Base-by-base conservation (phyloP, 345 rosid species). In the Acer saccharum region DNA sequence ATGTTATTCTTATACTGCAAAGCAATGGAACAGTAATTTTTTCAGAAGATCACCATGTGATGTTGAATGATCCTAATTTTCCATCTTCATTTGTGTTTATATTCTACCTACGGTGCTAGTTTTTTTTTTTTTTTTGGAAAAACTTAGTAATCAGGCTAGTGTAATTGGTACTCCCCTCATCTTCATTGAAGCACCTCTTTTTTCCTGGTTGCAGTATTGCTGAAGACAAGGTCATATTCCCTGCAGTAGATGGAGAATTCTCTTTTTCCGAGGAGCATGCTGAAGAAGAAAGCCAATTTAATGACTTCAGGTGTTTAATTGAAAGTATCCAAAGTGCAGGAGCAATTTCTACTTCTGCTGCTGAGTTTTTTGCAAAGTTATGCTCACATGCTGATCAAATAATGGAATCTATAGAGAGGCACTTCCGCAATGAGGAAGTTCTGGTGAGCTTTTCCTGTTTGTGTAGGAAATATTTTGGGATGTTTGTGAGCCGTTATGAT, bases 181-280 rank as follows among this genome's bases (percentile, higher is more conserved):
- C 10, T 60, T 75, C 44, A 66, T 63, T 67, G 29, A 23, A 67
- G 32, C 52, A 46, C 65, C 58, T 60, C 3, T 63, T 64, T 65
- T 78, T 84, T 81, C 77, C 60, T 78, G 58, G 39, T 82, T 80
- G 70, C 90, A 94, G 98, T 78, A 82, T 94, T 82, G 98, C 96
- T n/a, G 96, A 94, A 85, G 98, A 91, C 79, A 88, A 90, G 75
- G 89, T 94, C 81, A 92, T 92, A 83, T 94, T 94, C 84, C 98
- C 98, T 70, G 96, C 97, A 20, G 88, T 94, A 77, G 95, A 88
- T 81, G 91, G 84, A 60, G 90, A 91, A 81, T 82, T 91, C 25
- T 92, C 96, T 68, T 94, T 92, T 80, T 80, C 77, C 44, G 87
- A 88, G 81, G 96, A 92, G 84, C 97, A 92, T 82, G 92, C 89